Conservation (phyloP, 2,329 filamentous ascomycete genomes). For the Stachybotrys elegans region DNA sequence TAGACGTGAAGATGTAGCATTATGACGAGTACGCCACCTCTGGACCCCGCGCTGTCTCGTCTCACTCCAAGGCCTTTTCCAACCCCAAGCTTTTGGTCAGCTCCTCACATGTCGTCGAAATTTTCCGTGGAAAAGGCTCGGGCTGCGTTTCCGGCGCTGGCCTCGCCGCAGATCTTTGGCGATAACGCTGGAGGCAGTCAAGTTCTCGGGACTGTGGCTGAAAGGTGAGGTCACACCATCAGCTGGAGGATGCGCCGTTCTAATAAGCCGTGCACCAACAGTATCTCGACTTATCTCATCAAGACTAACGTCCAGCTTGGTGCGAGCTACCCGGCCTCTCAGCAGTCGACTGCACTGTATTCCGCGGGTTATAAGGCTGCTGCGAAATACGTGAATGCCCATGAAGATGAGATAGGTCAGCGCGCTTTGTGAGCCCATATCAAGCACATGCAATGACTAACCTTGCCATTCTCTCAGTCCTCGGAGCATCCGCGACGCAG, state of each 20-base stretch:
- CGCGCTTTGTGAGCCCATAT: slow-evolving; percentile 74
- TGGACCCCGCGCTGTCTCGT: too few relatives aligned
- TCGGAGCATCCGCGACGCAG: slow-evolving; percentile 3
- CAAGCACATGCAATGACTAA: too few relatives aligned
- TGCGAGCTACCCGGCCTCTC: slow-evolving; percentile 59
- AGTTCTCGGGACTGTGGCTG: slow-evolving; percentile 52
- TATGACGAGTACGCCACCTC: not conserved
- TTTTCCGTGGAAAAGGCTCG: slow-evolving; percentile 19
- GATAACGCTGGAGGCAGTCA: slow-evolving; percentile 79
- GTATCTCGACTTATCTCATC: slow-evolving; percentile 59
- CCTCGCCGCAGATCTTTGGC: slow-evolving; percentile 63
- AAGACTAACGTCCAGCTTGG: slow-evolving; percentile 72
- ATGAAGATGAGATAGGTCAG: slow-evolving; percentile 62
- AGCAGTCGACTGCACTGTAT: slow-evolving; percentile 55
- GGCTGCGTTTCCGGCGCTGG: slow-evolving; percentile 62
- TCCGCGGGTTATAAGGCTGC: slow-evolving; percentile 56
- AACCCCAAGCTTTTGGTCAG: too few relatives aligned
- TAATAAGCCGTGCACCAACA: slow-evolving; percentile 30
- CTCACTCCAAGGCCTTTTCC: too few relatives aligned
- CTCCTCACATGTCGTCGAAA: not conserved
- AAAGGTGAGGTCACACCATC: slow-evolving; percentile 27
- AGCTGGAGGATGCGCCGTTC: too few relatives aligned
- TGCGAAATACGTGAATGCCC: slow-evolving; percentile 66
- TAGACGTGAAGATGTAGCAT: not conserved
- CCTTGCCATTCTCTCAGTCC: too few relatives aligned